These are phyloP conservation scores for Arbutus unedo DNA, from an alignment of 148 eudicot species.

Conservation along the genomic window DNA sequence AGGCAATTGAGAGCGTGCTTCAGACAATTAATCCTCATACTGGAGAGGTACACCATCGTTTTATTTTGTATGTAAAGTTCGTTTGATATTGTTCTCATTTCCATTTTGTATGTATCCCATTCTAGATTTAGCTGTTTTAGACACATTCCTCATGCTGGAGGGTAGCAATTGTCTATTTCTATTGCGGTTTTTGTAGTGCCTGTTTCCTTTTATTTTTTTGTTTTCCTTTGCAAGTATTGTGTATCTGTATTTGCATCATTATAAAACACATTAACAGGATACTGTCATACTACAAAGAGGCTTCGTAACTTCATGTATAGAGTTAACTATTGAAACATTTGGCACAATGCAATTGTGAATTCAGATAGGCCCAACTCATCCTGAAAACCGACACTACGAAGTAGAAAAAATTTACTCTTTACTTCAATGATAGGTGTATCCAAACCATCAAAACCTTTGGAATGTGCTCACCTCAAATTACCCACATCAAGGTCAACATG, in stretches of 20 bases:
- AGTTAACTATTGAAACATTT: neutral
- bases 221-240: neutral
- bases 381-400: too few species aligned
- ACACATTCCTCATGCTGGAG: neutral
- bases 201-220: neutral
- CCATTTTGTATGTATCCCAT: neutral
- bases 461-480: too few species aligned
- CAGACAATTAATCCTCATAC: constrained; percentile 95
- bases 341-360: neutral
- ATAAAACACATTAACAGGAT: neutral
- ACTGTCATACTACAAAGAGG: neutral
- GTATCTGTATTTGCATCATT: neutral
- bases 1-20: constrained; percentile 95
- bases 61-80: neutral
- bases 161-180: neutral
- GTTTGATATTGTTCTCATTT: neutral
- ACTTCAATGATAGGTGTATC: too few species aligned
- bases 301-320: neutral
- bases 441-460: too few species aligned
- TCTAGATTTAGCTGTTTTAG: neutral
- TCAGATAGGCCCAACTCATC: too few species aligned
- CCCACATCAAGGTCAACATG: too few species aligned
- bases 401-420: too few species aligned
- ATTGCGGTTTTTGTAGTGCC: neutral
- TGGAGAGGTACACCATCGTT: constrained; percentile 65